Base-by-base conservation (phyloP, 1,139 yeast genomes). In the Meyerozyma guilliermondii region DNA sequence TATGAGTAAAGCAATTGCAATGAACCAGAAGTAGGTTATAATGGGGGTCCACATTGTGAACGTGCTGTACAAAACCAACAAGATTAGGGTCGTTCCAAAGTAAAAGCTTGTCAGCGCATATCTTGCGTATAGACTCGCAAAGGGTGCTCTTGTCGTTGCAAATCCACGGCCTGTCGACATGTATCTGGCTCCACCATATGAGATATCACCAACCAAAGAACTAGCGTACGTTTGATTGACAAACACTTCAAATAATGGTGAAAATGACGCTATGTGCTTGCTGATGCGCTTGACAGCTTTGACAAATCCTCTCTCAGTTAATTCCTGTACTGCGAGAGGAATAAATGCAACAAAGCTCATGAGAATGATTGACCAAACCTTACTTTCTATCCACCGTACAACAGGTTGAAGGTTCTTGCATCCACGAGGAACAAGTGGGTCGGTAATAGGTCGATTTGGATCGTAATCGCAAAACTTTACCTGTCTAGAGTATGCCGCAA, bases 81-180 rank as follows among this genome's bases (percentile, higher is more conserved):
- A 42, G 10, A 69, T 62, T 27, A 68, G 60, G 3, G 58, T 49
- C 0, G 68, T 64, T 0, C 78, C 80, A 51, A 63, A 68, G 44
- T 74, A 71, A 28, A 74, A 58, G 46, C 79, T 71, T 37, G 71
- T 76, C 14, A 62, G 52, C 0, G 80, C 75, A 56, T 71, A 76
- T 40, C 79, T 55, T 2, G 78, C 58, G 53, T 74, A 76, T 7
- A 76, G 55, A 1, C 59, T 55, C 1, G 74, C 56, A 50, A 76
- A 74, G 7, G 76, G 65, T 7, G 68, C 65, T 48, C 81, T 58
- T 2, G 65, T 58, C 0, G 81, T 76, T 30, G 81, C 78, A 55
- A 76, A 74, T 1, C 80, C 80, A 54, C 82, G 59, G 11, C 80
- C 81, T 0, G 81, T 76, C 2, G 80, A 75, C 50, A 76, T 73